phyloP scores from a whole-genome alignment of 805 yeast genomes.

The Ogataea nonfermentans region DNA sequence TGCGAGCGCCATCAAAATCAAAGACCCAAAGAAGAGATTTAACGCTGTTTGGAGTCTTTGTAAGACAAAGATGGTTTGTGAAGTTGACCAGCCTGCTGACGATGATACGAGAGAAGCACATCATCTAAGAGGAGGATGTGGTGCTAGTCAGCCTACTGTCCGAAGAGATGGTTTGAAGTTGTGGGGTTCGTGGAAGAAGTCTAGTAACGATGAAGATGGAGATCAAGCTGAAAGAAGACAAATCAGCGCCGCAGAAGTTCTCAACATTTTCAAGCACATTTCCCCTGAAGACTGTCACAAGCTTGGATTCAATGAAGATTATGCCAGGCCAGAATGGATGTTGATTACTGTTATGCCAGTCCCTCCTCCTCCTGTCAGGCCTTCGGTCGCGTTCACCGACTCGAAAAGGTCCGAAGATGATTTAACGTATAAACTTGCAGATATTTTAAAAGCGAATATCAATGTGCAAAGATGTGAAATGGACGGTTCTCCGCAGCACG shows the following conservation, averaged over 20 bases:
- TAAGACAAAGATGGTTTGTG: slow-evolving; percentile 93
- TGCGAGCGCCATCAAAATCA: slow-evolving; percentile 84
- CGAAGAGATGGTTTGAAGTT: slow-evolving; percentile 94
- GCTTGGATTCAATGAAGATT: slow-evolving; percentile 91
- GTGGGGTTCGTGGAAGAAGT: slow-evolving; percentile 98
- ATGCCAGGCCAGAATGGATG: slow-evolving; percentile 99
- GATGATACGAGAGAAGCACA: slow-evolving; percentile 39
- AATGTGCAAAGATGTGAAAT: slow-evolving; percentile 96
- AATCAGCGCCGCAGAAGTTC: slow-evolving; percentile 83
- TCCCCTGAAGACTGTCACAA: slow-evolving; percentile 76
- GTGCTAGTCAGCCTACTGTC: slow-evolving; percentile 92
- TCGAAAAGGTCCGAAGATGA: slow-evolving; percentile 99
- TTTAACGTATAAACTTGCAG: slow-evolving; percentile 95
- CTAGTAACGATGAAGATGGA: slow-evolving; percentile 69
- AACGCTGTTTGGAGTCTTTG: slow-evolving; percentile 95
- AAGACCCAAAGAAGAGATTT: slow-evolving; percentile 93
- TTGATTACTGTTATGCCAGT: slow-evolving; percentile 96
- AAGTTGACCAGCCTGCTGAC: slow-evolving; percentile 78
- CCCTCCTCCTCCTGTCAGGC: slow-evolving; percentile 99
- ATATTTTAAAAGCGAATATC: slow-evolving; percentile 92
- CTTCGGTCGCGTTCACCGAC: slow-evolving; percentile 96
- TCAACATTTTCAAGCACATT: slow-evolving; percentile 89
- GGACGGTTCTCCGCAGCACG: slow-evolving; percentile 99
- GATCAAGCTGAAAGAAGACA: slow-evolving; percentile 91
- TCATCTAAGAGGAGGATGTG: slow-evolving; percentile 88